phyloP scores from a whole-genome alignment of 2,329 filamentous ascomycete species.

The Colletotrichum gloeosporioides region DNA sequence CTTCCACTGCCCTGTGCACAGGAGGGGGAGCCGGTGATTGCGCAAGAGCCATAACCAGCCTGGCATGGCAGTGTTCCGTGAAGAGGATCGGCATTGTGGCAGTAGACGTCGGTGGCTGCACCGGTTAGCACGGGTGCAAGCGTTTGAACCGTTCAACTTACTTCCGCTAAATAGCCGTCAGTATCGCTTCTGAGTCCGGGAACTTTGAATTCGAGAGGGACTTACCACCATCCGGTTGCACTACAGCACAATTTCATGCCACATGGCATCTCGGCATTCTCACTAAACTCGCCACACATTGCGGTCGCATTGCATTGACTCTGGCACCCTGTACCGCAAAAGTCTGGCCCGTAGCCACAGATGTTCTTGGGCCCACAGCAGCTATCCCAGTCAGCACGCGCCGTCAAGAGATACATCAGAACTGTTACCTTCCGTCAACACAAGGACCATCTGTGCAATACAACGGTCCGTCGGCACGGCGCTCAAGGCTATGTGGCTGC shows the following conservation, averaged over 20 bases:
- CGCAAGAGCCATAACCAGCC: not conserved
- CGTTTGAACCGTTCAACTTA: not conserved
- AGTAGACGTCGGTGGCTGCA: not conserved
- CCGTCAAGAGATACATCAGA: not conserved
- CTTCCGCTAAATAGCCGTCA: not conserved
- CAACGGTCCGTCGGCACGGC: not conserved
- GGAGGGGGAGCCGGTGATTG: not conserved
- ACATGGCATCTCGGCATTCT: not conserved
- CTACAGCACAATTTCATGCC: not conserved
- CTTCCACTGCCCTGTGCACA: not conserved
- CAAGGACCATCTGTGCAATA: not conserved
- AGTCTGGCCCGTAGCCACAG: not conserved
- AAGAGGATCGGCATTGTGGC: not conserved
- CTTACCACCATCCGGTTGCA: not conserved
- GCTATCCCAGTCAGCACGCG: not conserved
- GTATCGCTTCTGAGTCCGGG: not conserved
- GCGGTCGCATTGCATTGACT: not conserved
- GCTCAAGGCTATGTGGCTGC: not conserved
- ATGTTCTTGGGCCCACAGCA: not conserved
- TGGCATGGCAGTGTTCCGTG: not conserved
- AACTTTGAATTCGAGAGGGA: not conserved
- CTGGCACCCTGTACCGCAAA: not conserved
- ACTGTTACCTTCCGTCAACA: not conserved
- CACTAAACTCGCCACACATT: not conserved
- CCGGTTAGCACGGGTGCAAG: not conserved